Base-by-base conservation (phyloP, 169 alveolate species). In the Pseudocohnilembus persalinus region DNA sequence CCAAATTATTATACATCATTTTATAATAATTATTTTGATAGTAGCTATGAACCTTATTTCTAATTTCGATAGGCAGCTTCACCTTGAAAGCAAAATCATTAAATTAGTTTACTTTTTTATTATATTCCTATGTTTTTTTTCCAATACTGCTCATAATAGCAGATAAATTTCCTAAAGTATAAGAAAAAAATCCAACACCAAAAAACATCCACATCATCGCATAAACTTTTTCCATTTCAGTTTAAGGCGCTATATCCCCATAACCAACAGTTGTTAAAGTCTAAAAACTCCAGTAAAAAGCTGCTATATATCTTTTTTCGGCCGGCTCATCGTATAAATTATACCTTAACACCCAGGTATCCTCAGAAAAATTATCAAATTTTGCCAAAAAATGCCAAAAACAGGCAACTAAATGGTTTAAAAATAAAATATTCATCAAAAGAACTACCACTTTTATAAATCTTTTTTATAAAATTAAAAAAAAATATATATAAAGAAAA, bases 231-330 rank as follows among this genome's bases (percentile, higher is more conserved):
- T 93, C 96, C 32, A 83, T 83, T 26, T 84, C 73, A n/a, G 96
- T 89, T 11, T 85, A 83, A 16, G 94, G 95, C 4, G 90, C 75
- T 15, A 93, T 90, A 85, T 93, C 96, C 35, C 96, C 96, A 89
- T 90, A 93, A 27, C 96, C 96, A 0, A 93, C 96, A 24, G 96
- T 93, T 32, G 96, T 91, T 24, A 93, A 88, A 0, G 96, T 93
- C 31, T 92, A 77, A 49, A 93, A 86, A 77, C 93, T 93, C 96
- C 96, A 93, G 80, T 93, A 92, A 49, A 93, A 87, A 11, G 94
- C 84, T 32, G 91, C 89, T 64, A 88, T 82, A 82, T 93, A 93
- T 72, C 88, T 33, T 63, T 89, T 90, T 25, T 81, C 68, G 65
- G 82, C 83, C 11, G 88, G 83, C 25, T 83, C 83, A 75, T 93